Conservation (phyloP, 2,329 filamentous ascomycete species). For the Fusarium miscanthi region DNA sequence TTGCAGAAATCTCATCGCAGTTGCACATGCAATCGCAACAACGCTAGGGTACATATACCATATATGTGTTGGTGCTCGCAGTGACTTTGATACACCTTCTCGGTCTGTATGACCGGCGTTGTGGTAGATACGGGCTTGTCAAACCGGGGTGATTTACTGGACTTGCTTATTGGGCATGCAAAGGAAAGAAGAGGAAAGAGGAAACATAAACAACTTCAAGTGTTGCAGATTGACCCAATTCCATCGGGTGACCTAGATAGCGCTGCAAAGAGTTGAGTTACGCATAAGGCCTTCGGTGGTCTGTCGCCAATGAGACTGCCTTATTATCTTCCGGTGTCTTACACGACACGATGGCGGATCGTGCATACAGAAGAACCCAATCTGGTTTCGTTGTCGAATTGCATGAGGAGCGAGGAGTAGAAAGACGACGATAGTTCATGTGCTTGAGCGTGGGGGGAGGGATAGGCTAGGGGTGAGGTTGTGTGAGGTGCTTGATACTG, state of each 20-base stretch:
- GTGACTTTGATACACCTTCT: no score
- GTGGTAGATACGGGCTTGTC: neutral
- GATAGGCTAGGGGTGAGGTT: conserved; percentile 36
- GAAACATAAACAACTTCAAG: neutral
- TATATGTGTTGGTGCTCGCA: neutral
- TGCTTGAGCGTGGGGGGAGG: conserved; percentile 2
- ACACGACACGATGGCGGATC: neutral
- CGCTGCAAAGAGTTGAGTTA: neutral
- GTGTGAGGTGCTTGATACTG: conserved; percentile 32
- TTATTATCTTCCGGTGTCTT: neutral
- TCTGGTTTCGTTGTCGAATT: neutral
- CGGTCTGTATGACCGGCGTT: neutral
- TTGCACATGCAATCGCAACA: neutral
- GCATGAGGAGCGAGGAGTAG: neutral
- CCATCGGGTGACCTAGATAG: neutral
- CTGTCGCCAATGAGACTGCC: neutral
- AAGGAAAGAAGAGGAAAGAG: neutral
- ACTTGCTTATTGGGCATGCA: neutral
- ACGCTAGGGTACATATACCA: neutral
- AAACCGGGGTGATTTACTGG: neutral
- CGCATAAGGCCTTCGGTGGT: neutral
- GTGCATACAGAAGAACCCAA: neutral
- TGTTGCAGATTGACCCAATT: neutral
- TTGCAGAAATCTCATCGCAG: neutral
- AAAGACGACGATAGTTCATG: neutral